A percentile compares a stretch with the other conserved stretches of the same genome.
Conservation (phyloP, 257 asterid genomes). For the Anisodus tanguticus region DNA sequence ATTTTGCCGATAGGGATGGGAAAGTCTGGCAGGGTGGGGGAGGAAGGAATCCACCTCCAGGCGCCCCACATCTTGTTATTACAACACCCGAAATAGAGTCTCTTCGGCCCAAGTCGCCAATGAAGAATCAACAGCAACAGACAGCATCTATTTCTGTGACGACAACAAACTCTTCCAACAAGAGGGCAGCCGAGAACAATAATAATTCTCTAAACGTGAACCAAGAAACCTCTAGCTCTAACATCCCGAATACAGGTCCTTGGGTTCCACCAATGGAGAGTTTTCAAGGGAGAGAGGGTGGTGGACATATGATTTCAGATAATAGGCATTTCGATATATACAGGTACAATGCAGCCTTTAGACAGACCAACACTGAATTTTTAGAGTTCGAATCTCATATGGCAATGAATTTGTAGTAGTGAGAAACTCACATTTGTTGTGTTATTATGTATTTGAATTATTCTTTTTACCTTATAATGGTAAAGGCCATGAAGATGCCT, state of each 20-base stretch:
- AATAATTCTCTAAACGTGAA: conserved; percentile 52
- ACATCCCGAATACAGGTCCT: conserved; percentile 55
- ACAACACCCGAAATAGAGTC: conserved; percentile 94
- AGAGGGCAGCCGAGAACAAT: conserved; percentile 57
- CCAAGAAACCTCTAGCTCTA: conserved; percentile 72
- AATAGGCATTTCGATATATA: conserved; percentile 64
- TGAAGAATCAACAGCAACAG: conserved; percentile 93
- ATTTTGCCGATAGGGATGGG: conserved; percentile 84
- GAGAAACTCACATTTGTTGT: conserved; percentile 22
- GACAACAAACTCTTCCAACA: conserved; percentile 61
- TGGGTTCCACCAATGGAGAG: conserved; percentile 64
- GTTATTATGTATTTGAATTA: background rate
- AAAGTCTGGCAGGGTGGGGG: conserved; percentile 95
- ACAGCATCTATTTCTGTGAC: conserved; percentile 71
- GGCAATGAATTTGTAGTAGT: conserved; percentile 66
- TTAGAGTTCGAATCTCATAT: conserved; percentile 64
- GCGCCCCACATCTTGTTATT: conserved; percentile 88
- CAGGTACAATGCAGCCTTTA: conserved; percentile 58
- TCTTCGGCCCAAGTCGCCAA: conserved; percentile 96
- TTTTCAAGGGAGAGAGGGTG: conserved; percentile 57
- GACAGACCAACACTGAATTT: conserved; percentile 55
- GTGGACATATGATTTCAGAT: conserved; percentile 54
- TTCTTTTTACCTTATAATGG: background rate
- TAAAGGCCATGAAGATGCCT: conserved; percentile 8
- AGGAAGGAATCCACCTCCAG: conserved; percentile 98